phyloP scores from a whole-genome alignment of 148 eudicot species.

The Rhododendron kiyosumense region DNA sequence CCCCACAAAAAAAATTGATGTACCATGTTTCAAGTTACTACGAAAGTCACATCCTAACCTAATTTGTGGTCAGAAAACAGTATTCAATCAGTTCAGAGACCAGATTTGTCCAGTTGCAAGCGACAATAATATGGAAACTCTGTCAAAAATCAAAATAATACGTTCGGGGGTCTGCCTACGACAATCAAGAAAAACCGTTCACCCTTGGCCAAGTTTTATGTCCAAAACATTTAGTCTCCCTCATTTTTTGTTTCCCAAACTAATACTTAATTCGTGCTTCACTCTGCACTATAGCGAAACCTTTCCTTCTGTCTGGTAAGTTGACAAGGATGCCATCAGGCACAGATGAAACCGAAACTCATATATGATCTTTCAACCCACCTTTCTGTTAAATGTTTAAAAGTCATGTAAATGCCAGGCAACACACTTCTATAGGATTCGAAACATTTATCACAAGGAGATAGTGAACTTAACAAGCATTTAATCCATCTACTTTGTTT shows the following conservation, averaged over 20 bases:
- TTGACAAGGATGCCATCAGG: background rate
- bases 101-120: background rate
- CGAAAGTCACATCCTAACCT: background rate
- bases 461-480: background rate
- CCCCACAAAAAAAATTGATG: background rate
- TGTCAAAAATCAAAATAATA: background rate
- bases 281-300: background rate
- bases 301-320: background rate
- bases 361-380: background rate
- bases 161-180: background rate
- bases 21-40: background rate
- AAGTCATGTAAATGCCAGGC: background rate
- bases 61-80: background rate
- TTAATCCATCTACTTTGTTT: background rate
- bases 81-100: background rate
- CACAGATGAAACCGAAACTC: background rate
- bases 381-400: background rate
- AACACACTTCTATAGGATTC: background rate
- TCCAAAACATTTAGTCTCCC: background rate
- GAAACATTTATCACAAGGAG: background rate
- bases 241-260: background rate
- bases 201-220: background rate
- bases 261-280: background rate
- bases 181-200: background rate
- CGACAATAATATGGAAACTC: background rate